Evolutionary conservation across 2,329 filamentous ascomycete genomes (phyloP).

Genomic region (Fusarium oxysporum): DNA sequence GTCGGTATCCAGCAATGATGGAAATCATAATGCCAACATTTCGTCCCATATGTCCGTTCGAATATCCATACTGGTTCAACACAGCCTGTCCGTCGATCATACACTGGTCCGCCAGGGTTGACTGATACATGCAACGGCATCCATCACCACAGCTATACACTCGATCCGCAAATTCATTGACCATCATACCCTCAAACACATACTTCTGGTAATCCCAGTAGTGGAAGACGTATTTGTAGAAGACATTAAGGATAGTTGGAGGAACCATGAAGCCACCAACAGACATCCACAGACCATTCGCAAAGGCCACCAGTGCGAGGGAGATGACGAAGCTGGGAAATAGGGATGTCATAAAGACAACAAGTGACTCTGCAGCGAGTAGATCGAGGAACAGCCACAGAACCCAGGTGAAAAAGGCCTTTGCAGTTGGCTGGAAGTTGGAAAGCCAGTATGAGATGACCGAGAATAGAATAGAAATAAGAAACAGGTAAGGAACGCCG

Average conservation of each 20-base stretch:
- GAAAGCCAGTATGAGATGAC: conserved; percentile 82
- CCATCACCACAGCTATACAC: conserved; percentile 61
- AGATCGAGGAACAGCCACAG: conserved; percentile 90
- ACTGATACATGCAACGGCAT: conserved; percentile 80
- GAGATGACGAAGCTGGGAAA: conserved; percentile 85
- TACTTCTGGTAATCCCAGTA: conserved; percentile 91
- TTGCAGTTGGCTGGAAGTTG: conserved; percentile 74
- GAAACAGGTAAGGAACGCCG: conserved; percentile 82
- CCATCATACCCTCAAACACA: conserved; percentile 93
- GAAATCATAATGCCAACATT: conserved; percentile 81
- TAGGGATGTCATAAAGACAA: conserved; percentile 78
- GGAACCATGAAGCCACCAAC: conserved; percentile 86
- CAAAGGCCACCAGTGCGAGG: conserved; percentile 83
- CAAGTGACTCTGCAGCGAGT: conserved; percentile 82
- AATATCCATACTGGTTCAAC: conserved; percentile 76
- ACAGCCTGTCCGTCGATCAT: conserved; percentile 78
- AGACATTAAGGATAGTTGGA: conserved; percentile 78
- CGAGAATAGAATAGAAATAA: conserved; percentile 81
- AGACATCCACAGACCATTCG: conserved; percentile 91
- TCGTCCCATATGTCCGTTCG: conserved; percentile 76
- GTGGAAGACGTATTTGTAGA: conserved; percentile 89
- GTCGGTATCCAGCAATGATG: conserved; percentile 71
- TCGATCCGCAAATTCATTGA: conserved; percentile 80
- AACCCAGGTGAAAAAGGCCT: conserved; percentile 80
- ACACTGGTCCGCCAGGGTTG: conserved; percentile 64